These are phyloP conservation scores for Nicotiana otophora DNA, from an alignment of 257 asterid species.

Conservation along the genomic window DNA sequence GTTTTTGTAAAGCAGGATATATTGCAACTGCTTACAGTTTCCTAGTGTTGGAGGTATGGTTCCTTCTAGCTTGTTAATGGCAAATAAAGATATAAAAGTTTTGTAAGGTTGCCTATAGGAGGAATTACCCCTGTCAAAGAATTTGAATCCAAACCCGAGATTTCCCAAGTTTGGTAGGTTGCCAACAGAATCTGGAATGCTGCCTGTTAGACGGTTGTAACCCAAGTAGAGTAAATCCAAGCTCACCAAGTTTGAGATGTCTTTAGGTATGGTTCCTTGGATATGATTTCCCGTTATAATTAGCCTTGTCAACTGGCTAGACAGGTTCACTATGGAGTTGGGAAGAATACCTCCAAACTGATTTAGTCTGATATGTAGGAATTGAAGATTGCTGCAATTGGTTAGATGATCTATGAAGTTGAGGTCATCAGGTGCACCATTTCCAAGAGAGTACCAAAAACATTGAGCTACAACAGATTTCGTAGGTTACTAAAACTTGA, in stretches of 20 bases:
- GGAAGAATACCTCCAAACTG: constrained; percentile 33
- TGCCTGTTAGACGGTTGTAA: constrained; percentile 21
- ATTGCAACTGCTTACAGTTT: constrained; percentile 23
- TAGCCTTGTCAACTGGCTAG: not conserved
- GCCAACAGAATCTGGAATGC: constrained; percentile 36
- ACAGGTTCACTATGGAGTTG: constrained; percentile 7
- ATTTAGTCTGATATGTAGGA: constrained; percentile 24
- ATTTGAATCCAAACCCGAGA: constrained; percentile 26
- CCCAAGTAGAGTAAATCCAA: constrained; percentile 19
- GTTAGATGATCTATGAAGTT: constrained; percentile 26
- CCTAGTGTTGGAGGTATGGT: constrained; percentile 30
- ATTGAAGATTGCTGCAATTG: constrained; percentile 31
- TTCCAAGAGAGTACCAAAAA: constrained; percentile 26
- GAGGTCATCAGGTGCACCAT: constrained; percentile 26
- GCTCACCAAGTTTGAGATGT: constrained; percentile 29
- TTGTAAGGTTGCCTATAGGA: constrained; percentile 28
- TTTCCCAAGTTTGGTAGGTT: constrained; percentile 30
- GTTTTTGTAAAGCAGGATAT: not conserved
- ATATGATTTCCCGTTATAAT: constrained; percentile 9
- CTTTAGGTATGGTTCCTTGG: constrained; percentile 31
- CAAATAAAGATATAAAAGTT: constrained; percentile 21
- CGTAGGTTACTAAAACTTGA: constrained; percentile 23
- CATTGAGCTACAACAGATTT: constrained; percentile 8
- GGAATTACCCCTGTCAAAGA: constrained; percentile 30
- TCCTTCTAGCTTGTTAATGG: constrained; percentile 34